phyloP scores from a whole-genome alignment of 306 rosid genomes.

The Rosa chinensis region DNA sequence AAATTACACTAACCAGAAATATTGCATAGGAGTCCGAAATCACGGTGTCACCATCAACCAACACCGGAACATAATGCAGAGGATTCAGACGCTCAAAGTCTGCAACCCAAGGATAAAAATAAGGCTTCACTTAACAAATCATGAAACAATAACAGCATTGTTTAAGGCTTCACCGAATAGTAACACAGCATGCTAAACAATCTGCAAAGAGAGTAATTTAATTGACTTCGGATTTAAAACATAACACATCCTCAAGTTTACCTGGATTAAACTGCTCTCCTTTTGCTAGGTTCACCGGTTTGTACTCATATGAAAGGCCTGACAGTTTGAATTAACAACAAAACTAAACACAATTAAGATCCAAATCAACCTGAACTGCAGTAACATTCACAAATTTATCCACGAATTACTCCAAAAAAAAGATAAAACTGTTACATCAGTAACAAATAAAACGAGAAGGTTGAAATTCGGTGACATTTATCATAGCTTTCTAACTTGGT shows the following conservation, averaged over 20 bases:
- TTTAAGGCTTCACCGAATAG: neutral
- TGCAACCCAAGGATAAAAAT: constrained; percentile 20
- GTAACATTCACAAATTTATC: neutral
- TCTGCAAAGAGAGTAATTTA: neutral
- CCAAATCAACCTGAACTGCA: neutral
- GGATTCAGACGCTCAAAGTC: constrained; percentile 49
- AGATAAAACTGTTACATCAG: neutral
- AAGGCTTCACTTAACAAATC: neutral
- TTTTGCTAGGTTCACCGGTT: constrained; percentile 34
- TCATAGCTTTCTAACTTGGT: neutral
- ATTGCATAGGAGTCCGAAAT: constrained; percentile 52
- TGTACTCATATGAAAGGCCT: constrained; percentile 49
- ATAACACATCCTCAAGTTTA: constrained; percentile 19
- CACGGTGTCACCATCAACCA: constrained; percentile 45
- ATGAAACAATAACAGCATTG: neutral
- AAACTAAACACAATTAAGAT: neutral
- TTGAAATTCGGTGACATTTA: neutral
- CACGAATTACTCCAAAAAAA: neutral
- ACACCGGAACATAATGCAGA: constrained; percentile 48
- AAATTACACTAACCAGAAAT: constrained; percentile 38
- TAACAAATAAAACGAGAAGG: neutral
- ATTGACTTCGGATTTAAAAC: neutral
- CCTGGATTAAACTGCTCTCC: constrained; percentile 52
- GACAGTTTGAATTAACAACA: neutral
- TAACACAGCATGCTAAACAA: constrained; percentile 6